Conservation (phyloP, 2,329 filamentous ascomycete species). For the Colletotrichum spinosum region DNA sequence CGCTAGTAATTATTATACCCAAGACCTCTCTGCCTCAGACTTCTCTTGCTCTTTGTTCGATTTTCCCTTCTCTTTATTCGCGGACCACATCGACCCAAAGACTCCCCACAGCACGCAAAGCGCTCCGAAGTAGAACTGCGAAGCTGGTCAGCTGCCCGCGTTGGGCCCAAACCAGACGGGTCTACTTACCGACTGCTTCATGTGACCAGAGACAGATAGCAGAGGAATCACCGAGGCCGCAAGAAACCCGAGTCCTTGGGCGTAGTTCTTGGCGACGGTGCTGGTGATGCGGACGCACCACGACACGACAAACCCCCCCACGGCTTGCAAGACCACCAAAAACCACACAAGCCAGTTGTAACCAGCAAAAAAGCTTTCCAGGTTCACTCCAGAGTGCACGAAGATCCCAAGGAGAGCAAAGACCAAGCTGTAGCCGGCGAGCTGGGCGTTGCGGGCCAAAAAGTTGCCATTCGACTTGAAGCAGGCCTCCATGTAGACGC, state of each 20-base stretch:
- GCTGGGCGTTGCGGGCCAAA: constrained; percentile 10
- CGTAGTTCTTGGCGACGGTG: constrained; percentile 8
- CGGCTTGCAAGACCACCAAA: not conserved
- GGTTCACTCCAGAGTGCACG: not conserved
- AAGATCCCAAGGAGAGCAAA: not conserved
- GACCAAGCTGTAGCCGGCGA: constrained; percentile 4
- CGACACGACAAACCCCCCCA: constrained; percentile 1
- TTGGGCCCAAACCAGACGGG: too few species aligned
- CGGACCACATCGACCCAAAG: too few species aligned
- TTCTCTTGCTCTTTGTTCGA: too few species aligned
- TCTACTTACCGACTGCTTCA: too few species aligned
- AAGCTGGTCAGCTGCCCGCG: too few species aligned
- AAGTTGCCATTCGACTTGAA: not conserved
- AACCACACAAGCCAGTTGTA: not conserved
- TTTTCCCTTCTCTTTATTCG: too few species aligned
- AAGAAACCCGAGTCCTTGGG: constrained; percentile 4
- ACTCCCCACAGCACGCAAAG: too few species aligned
- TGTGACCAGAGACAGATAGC: too few species aligned
- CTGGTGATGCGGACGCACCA: constrained; percentile 8
- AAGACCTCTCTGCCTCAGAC: too few species aligned
- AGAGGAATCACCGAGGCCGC: not conserved
- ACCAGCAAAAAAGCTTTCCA: not conserved
- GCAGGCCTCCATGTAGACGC: constrained; percentile 10
- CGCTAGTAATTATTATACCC: too few species aligned
- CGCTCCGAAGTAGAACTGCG: too few species aligned